Base-by-base conservation (phyloP, 768 basidiomycete species). In the Auricularia sp. region DNA sequence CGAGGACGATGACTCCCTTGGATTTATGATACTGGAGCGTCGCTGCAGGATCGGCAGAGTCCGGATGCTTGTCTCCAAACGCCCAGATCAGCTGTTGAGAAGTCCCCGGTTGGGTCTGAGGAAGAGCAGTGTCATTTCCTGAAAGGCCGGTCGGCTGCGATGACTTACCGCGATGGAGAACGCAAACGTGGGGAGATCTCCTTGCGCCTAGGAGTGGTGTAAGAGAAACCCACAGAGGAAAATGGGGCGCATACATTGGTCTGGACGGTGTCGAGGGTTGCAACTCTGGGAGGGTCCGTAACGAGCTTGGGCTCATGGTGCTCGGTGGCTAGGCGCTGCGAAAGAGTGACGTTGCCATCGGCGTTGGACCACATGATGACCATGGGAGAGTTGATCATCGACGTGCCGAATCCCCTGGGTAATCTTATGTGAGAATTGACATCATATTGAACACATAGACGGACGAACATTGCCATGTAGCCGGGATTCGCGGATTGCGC, bases 331-430 rank as follows among this genome's bases (percentile, higher is more conserved):
- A 72, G 75, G 23, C 88, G 80, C 70, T 91, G 88, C 6, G 87
- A 87, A 21, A 91, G 72, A 11, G 86, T 87, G 65, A 87, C 76
- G 29, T 77, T 72, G 11, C 84, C 84, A 67, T 87, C 83, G 18
- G 74, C 72, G 70, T 88, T 86, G 6, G 81, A 75, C 88, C 88
- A 91, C 78, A 85, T 82, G 39, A 90, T 85, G 65, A 91, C 84
- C 87, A 91, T 88, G 0, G 84, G 81, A 6, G 80, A 76, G 68
- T 79, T 75, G 1, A 77, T 71, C 86, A 87, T 87, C 64, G 72
- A 67, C 5, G 64, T 67, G 23, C 86, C 86, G 68, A 84, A 87
- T 3, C 86, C 86, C 70, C 86, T 87, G 68, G 10, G 68, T 29
- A 35, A 6, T 8, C 29, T 29, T 2, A 29, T 14, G 23, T 59